Evolutionary conservation across 2,329 filamentous ascomycete genomes (phyloP).

Genomic region (Penicillium sp.): DNA sequence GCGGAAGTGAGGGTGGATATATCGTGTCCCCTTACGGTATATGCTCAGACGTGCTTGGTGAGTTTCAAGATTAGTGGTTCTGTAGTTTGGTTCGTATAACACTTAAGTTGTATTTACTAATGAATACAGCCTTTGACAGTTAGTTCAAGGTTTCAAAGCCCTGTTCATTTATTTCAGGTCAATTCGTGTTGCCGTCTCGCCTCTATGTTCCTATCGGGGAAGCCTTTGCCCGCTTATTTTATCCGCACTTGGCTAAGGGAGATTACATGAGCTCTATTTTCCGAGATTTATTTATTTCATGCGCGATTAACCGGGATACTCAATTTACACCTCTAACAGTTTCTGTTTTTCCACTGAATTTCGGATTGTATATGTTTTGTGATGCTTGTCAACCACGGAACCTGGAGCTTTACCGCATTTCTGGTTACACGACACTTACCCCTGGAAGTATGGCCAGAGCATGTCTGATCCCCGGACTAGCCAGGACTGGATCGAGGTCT

Average conservation of each 20-base stretch:
- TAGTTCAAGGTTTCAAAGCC: no score
- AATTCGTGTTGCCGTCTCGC: neutral
- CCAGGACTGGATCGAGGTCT: neutral
- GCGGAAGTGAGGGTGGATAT: no score
- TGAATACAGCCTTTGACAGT: no score
- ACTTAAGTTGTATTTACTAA: no score
- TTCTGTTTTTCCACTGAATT: neutral
- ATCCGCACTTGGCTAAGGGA: neutral
- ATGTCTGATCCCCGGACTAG: neutral
- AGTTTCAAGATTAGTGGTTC: no score
- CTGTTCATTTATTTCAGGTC: no score
- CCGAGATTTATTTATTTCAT: no score
- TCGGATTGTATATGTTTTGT: neutral
- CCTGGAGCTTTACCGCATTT: neutral
- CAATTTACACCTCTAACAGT: no score
- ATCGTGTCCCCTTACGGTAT: no score
- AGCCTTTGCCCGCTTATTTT: neutral
- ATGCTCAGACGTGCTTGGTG: no score
- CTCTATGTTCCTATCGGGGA: neutral
- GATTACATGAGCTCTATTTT: neutral
- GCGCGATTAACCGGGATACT: no score
- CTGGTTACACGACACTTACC: neutral
- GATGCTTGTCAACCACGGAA: neutral
- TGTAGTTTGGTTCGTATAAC: no score
- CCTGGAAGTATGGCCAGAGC: constrained; percentile 1